Percentiles rank a stretch among this genome's conserved stretches.
Evolutionary conservation across 2,329 filamentous ascomycete genomes (phyloP).

Genomic region (Phaeosphaeria sp.): DNA sequence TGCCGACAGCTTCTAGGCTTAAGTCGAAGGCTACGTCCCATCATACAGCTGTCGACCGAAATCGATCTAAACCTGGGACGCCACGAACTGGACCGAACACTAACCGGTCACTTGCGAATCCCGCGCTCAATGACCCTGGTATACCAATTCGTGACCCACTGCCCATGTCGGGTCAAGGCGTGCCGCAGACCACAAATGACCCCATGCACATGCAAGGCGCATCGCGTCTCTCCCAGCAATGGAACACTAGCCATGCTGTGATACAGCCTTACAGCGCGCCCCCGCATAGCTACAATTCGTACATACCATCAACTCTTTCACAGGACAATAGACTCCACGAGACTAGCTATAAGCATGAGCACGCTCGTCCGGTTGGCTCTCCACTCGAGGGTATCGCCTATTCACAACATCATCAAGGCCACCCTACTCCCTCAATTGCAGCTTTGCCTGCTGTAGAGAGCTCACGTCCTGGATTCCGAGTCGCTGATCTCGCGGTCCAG

Average conservation of each 20-base stretch:
- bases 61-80: not conserved
- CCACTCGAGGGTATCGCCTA: not conserved
- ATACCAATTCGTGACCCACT: not conserved
- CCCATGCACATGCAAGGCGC: not conserved
- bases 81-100: not conserved
- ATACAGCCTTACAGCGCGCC: not conserved
- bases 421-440: not conserved
- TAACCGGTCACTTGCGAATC: not conserved
- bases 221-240: not conserved
- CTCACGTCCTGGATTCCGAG: not conserved
- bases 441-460: not conserved
- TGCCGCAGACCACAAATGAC: not conserved
- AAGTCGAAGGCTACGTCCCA: not conserved
- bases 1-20: not conserved
- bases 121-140: not conserved
- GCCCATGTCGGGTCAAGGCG: not conserved
- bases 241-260: not conserved
- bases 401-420: not conserved
- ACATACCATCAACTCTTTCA: not conserved
- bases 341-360: not conserved
- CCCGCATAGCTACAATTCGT: not conserved
- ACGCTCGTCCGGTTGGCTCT: not conserved
- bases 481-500: not conserved
- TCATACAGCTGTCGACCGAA: not conserved
- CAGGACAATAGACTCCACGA: not conserved